Conservation (phyloP, 805 yeast genomes). For the Zygosaccharomyces kombuchaensis region DNA sequence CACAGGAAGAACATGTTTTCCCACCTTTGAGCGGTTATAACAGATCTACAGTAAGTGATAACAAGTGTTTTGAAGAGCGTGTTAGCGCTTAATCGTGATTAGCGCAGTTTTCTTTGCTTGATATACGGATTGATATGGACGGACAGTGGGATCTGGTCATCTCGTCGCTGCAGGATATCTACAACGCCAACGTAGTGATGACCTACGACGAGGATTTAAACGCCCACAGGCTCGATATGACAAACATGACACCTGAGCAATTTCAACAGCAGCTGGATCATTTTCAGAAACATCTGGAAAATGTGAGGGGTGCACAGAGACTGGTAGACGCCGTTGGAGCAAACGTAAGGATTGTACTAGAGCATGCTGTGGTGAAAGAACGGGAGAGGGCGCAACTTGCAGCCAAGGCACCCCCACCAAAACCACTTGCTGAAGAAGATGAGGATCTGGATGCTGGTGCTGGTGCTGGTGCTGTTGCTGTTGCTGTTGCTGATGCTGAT, state of each 20-base stretch:
- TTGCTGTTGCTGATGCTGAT: neutral
- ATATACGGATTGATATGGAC: constrained; percentile 37
- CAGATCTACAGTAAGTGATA: neutral
- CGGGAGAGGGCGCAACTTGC: neutral
- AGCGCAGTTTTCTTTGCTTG: neutral
- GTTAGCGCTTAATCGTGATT: neutral
- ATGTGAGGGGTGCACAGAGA: constrained; percentile 49
- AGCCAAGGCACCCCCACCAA: neutral
- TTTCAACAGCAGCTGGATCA: constrained; percentile 40
- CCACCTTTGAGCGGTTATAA: constrained; percentile 2
- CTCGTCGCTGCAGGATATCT: constrained; percentile 63
- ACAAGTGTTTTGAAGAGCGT: neutral
- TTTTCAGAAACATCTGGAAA: constrained; percentile 50
- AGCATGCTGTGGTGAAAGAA: constrained; percentile 3
- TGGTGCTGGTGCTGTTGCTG: neutral
- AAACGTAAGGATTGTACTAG: constrained; percentile 46
- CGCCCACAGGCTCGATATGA: constrained; percentile 30
- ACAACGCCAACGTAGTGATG: constrained; percentile 54
- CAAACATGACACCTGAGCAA: constrained; percentile 38
- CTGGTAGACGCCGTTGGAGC: constrained; percentile 40
- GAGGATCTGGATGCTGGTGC: neutral
- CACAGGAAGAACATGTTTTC: constrained; percentile 1
- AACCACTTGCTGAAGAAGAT: neutral
- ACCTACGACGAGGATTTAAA: constrained; percentile 43
- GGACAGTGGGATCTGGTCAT: constrained; percentile 67